These are phyloP conservation scores for Ophiostoma sp. DNA, from an alignment of 2,329 filamentous ascomycete species.

Conservation along the genomic window DNA sequence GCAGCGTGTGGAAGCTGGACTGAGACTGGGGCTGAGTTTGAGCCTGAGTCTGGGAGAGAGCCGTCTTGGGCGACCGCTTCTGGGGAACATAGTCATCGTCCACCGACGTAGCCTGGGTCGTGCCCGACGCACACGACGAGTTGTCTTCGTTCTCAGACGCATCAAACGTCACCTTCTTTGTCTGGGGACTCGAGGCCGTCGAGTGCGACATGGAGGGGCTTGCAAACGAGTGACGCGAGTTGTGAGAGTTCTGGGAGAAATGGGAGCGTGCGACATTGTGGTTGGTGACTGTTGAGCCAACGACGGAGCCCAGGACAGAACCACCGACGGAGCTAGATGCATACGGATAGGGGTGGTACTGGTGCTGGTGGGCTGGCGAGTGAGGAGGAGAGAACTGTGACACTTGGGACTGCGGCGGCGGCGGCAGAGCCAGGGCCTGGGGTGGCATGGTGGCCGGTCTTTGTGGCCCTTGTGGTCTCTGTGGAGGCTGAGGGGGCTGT, in stretches of 20 bases:
- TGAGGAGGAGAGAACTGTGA: neutral
- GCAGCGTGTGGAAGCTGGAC: neutral
- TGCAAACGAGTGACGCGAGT: neutral
- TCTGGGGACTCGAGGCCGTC: neutral
- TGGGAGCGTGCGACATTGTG: neutral
- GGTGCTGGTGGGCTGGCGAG: neutral
- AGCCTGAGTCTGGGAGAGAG: neutral
- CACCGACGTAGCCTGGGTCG: conserved; percentile 25
- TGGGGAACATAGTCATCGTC: conserved; percentile 16
- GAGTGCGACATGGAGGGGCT: neutral
- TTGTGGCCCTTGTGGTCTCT: neutral
- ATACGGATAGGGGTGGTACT: neutral
- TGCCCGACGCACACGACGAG: conserved; percentile 22
- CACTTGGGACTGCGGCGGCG: neutral
- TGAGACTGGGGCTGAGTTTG: neutral
- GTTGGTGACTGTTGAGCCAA: neutral
- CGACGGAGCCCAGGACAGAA: neutral
- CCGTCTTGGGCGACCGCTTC: conserved; percentile 9
- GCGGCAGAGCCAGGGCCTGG: neutral
- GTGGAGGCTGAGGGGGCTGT: neutral
- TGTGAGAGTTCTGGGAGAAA: neutral
- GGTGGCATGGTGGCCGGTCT: neutral
- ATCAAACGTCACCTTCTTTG: conserved; percentile 20
- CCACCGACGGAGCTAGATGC: neutral
- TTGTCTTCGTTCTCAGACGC: conserved; percentile 21